Percentiles rank a stretch among this genome's conserved stretches.
Conservation (phyloP, 768 basidiomycete species). For the Cystofilobasidium bisporidii region DNA sequence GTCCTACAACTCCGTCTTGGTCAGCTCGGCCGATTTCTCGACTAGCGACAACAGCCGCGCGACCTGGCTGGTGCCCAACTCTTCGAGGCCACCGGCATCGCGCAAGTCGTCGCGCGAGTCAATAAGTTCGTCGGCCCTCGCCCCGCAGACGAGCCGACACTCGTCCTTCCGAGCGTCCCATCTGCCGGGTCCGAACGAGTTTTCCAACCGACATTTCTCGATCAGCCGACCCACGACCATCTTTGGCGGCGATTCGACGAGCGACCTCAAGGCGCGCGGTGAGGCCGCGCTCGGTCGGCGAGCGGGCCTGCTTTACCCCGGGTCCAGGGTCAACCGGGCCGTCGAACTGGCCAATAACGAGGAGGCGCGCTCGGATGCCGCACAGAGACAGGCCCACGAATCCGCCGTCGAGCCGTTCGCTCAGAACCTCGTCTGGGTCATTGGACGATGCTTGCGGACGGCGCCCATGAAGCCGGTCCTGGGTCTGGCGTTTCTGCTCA, state of each 20-base stretch:
- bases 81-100: neutral
- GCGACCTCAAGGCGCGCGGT: conserved; percentile 16
- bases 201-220: neutral
- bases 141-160: neutral
- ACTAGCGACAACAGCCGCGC: neutral
- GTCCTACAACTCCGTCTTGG: conserved; percentile 1
- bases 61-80: neutral
- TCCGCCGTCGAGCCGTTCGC: neutral
- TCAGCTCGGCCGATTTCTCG: neutral
- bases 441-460: conserved; percentile 50
- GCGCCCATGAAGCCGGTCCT: conserved; percentile 66
- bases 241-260: neutral
- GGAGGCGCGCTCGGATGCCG: neutral
- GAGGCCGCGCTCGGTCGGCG: conserved; percentile 14
- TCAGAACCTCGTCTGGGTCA: conserved; percentile 31
- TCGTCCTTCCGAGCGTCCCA: neutral
- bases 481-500: conserved; percentile 58
- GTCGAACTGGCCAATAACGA: conserved; percentile 8
- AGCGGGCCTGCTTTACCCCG: conserved; percentile 23
- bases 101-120: neutral
- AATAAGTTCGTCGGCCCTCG: neutral
- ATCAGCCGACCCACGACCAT: neutral
- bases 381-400: neutral
- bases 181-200: neutral
- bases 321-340: conserved; percentile 17